These are phyloP conservation scores for Monosporascus sp. DNA, from an alignment of 2,329 filamentous ascomycete genomes.

Conservation along the genomic window DNA sequence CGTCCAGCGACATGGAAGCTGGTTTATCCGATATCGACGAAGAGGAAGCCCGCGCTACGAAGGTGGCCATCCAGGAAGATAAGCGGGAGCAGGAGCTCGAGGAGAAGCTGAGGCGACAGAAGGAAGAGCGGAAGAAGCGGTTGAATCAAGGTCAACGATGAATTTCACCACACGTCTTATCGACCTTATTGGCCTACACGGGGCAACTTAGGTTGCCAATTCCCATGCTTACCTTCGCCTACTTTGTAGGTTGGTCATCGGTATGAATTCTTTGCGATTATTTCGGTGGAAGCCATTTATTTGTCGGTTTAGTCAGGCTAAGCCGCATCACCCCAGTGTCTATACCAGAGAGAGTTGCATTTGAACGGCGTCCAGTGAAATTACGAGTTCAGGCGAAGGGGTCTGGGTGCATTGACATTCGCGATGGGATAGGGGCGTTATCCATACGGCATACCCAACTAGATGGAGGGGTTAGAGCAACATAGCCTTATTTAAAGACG, in stretches of 20 bases:
- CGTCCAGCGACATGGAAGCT: conserved; percentile 73
- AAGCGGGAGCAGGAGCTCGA: conserved; percentile 47
- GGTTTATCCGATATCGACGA: conserved; percentile 67
- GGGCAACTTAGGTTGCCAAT: background rate
- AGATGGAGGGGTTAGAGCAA: too few species aligned
- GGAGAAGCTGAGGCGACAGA: conserved; percentile 24
- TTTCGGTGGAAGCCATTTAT: too few species aligned
- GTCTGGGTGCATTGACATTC: too few species aligned
- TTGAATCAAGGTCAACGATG: conserved; percentile 11
- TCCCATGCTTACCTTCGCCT: background rate
- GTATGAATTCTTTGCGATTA: too few species aligned
- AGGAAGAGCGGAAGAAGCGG: conserved; percentile 24
- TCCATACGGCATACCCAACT: too few species aligned
- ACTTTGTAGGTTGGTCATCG: background rate
- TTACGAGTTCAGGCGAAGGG: too few species aligned
- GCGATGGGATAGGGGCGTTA: too few species aligned
- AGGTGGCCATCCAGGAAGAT: conserved; percentile 62
- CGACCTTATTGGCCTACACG: background rate
- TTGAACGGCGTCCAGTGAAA: too few species aligned
- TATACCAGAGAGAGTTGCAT: too few species aligned
- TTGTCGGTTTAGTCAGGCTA: too few species aligned
- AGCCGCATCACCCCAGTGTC: too few species aligned
- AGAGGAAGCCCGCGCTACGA: conserved; percentile 61
- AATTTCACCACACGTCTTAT: background rate
- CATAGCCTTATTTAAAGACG: too few species aligned